Base-by-base conservation (phyloP, 257 asterid species). In the Plectranthus barbatus region DNA sequence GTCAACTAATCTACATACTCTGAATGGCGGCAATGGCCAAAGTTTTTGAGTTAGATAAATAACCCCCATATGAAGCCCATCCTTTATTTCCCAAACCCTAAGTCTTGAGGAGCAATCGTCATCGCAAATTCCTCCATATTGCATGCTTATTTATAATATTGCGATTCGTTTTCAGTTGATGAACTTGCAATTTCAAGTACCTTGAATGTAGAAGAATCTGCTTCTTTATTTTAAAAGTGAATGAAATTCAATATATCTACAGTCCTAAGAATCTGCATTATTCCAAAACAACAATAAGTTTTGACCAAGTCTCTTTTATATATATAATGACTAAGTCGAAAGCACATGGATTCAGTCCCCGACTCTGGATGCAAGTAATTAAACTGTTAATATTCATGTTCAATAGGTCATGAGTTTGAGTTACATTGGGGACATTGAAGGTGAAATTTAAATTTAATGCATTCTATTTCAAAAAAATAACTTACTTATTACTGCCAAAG, bases 321-420 rank as follows among this genome's bases (percentile, higher is more conserved):
- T 48, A 50, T 62, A 33, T 48, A 2, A 44, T 42, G 21, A 45
- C 55, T 20, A 50, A 34, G 4, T 15, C 18, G 24, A 64, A 69
- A 56, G 24, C 46, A 57, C 56, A 64, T n/a, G 50, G 52, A 67
- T 11, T n/a, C n/a, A n/a, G n/a, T n/a, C n/a, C n/a, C n/a, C n/a
- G n/a, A n/a, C n/a, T n/a, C n/a, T n/a, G n/a, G n/a, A n/a, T n/a
- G n/a, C n/a, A n/a, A n/a, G n/a, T n/a, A n/a, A n/a, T n/a, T n/a
- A n/a, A n/a, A n/a, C n/a, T n/a, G n/a, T n/a, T n/a, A n/a, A n/a
- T n/a, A n/a, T n/a, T n/a, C n/a, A n/a, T n/a, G n/a, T n/a, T n/a
- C n/a, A n/a, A n/a, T n/a, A n/a, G n/a, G n/a, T n/a, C n/a, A n/a
- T n/a, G n/a, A n/a, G n/a, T n/a, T n/a, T n/a, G n/a, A n/a, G n/a